Base-by-base conservation (phyloP, 1,284 basidiomycete species). In the Ustilago tritici region DNA sequence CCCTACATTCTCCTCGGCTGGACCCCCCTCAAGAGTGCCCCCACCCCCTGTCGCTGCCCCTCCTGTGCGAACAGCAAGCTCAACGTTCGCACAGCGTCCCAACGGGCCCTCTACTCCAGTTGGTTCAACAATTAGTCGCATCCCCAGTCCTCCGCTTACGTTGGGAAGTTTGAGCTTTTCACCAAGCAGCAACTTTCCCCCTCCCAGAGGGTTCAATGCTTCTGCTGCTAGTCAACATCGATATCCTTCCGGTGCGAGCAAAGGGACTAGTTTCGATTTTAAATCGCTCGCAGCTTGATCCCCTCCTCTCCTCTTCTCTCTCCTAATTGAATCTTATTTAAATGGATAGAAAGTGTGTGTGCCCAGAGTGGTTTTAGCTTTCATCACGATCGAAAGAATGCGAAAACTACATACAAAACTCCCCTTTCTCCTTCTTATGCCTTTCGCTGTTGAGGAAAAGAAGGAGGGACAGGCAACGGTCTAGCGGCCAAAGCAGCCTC, bases 1-100 rank as follows among this genome's bases (percentile, higher is more conserved):
- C 19, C 34, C 76, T 90, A 89, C 49, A 87, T 87, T 28, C 95
- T 92, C 73, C 89, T 89, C 56, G 91, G 88, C 64, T 93, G 86
- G 59, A 31, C 86, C 84, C 56, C 92, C 90, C 83, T 91, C 92
- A 65, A 89, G 89, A 76, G 88, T 87, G 52, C 89, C 89, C 9
- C 93, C 80, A 46, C 89, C 89, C 17, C 90, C 90, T 6, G 90
- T 89, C 73, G 66, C 81, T 8, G 73, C 81, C 7, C 84, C 79
- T 28, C 85, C 80, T 11, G 57, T 81, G 4, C 65, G 77, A 15
- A 85, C 82, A 0, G 63, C 74, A 9, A 73, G 66, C 58, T 67
- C 70, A 5, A 73, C 59, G n/a, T 36, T 77, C 9, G 60, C 69
- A 23, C 38, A 19, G 1, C 65, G 58, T 4, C 47, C 66, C 54